These are phyloP conservation scores for Corymbia citriodora DNA, from an alignment of 441 rosid species.

Conservation along the genomic window DNA sequence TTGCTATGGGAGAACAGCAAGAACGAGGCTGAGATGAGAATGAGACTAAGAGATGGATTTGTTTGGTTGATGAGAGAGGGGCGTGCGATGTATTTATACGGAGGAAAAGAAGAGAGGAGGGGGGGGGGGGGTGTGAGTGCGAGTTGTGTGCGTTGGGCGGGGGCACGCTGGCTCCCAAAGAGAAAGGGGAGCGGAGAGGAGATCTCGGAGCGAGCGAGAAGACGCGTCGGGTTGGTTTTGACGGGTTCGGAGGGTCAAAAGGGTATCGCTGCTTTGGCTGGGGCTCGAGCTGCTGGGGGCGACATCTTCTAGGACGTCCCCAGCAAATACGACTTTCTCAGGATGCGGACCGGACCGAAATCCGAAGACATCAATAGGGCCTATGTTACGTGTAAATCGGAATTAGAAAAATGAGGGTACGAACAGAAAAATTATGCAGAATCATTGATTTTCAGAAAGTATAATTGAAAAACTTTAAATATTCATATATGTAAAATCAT, in stretches of 20 bases:
- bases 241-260: not conserved
- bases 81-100: not conserved
- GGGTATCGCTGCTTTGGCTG: accelerated
- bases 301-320: not conserved
- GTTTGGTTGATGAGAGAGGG: not conserved
- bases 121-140: not conserved
- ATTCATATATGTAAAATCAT: no score
- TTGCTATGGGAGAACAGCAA: not conserved
- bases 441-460: not conserved
- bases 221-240: not conserved
- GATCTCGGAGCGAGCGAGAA: not conserved
- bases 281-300: not conserved
- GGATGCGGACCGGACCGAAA: not conserved
- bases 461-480: not conserved
- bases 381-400: not conserved
- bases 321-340: not conserved
- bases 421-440: not conserved
- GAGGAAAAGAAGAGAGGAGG: not conserved
- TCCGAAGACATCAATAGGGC: not conserved
- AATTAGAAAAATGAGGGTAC: not conserved
- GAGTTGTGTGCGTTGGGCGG: not conserved
- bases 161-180: not conserved
- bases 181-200: not conserved
- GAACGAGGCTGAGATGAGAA: not conserved
- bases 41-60: not conserved